Evolutionary conservation across 2,329 filamentous ascomycete genomes (phyloP).

Genomic region (Monilinia vaccinii-corymbosi): DNA sequence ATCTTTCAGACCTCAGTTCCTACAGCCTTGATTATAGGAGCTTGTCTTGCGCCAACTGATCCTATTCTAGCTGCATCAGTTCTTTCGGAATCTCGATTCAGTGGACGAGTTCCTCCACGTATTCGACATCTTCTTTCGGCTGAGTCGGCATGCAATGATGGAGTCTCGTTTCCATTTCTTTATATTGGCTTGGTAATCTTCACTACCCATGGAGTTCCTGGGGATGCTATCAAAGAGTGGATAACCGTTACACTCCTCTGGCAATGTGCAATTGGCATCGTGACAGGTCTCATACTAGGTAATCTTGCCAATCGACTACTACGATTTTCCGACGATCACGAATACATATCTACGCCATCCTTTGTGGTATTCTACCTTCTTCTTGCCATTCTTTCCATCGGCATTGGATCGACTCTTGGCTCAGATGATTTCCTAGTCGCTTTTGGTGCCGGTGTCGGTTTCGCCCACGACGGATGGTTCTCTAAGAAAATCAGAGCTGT

Average conservation of each 20-base stretch:
- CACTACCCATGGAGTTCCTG: slow-evolving; percentile 30
- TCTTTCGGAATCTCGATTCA: slow-evolving; percentile 44
- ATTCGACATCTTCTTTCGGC: slow-evolving; percentile 43
- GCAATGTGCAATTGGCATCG: slow-evolving; percentile 41
- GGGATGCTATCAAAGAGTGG: slow-evolving; percentile 40
- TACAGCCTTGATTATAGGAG: slow-evolving; percentile 41
- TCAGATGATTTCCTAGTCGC: slow-evolving; percentile 48
- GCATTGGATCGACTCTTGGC: slow-evolving; percentile 41
- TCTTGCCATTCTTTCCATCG: slow-evolving; percentile 42
- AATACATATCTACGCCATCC: slow-evolving; percentile 39
- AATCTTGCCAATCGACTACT: slow-evolving; percentile 38
- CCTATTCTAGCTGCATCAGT: slow-evolving; percentile 46
- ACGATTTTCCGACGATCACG: slow-evolving; percentile 36
- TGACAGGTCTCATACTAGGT: slow-evolving; percentile 40
- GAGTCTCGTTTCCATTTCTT: slow-evolving; percentile 45
- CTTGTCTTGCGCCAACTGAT: slow-evolving; percentile 48
- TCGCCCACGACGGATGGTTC: slow-evolving; percentile 45
- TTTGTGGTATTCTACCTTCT: slow-evolving; percentile 48
- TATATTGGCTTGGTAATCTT: slow-evolving; percentile 41
- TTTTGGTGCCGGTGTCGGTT: slow-evolving; percentile 46
- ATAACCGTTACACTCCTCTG: slow-evolving; percentile 45
- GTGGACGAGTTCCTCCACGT: slow-evolving; percentile 40
- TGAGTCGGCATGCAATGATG: slow-evolving; percentile 48
- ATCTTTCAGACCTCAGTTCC: slow-evolving; percentile 38
- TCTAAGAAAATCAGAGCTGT: slow-evolving; percentile 37